Evolutionary conservation across 371 early-diverging fungal species (phyloP), one percentile per base, ranked within the genome.

Genomic region (Lichtheimia hyalospora): DNA sequence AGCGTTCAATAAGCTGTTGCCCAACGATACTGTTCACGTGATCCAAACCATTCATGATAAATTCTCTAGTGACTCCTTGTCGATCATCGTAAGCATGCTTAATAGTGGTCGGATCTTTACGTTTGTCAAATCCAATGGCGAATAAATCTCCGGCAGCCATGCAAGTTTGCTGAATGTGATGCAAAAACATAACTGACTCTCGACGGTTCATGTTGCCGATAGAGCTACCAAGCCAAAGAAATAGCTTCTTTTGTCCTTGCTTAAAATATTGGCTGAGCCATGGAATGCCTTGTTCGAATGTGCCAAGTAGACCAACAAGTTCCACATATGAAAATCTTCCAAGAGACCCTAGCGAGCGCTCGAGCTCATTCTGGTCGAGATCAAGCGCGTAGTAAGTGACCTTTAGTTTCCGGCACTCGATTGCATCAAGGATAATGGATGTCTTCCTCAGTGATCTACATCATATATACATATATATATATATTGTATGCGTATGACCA

Each of bases 311-410:
- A 4, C 95, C 96, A 28, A 85, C 74, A 43, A 90, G 81, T 41
- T 83, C 66, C 60, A 94, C 80, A 60, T 88, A 84, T 8, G 57
- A 27, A 28, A 70, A 77, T 1, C 60, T 63, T 3, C 78, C 77
- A 2, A 88, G 62, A 0, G 84, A 83, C 0, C 64, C 49, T 6
- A 89, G 59, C 1, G 85, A 84, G 44, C 84, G 81, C 34, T 84
- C 83, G n/a, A 96, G 74, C 39, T 93, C 92, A 18, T 82, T 69
- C 16, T 88, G 86, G 67, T 92, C 90, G 28, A 96, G 85, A 64
- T 96, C 96, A n/a, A 95, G 75, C n/a, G 96, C 95, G 66, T 91
- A 94, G 72, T 95, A 96, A 0, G 86, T 86, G 16, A 93, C 79
- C 21, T 79, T 81, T 25, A 77, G 77, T 49, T 79, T 75, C 42